phyloP scores from a whole-genome alignment of 2,329 filamentous ascomycete genomes.

The Neonectria faginata region DNA sequence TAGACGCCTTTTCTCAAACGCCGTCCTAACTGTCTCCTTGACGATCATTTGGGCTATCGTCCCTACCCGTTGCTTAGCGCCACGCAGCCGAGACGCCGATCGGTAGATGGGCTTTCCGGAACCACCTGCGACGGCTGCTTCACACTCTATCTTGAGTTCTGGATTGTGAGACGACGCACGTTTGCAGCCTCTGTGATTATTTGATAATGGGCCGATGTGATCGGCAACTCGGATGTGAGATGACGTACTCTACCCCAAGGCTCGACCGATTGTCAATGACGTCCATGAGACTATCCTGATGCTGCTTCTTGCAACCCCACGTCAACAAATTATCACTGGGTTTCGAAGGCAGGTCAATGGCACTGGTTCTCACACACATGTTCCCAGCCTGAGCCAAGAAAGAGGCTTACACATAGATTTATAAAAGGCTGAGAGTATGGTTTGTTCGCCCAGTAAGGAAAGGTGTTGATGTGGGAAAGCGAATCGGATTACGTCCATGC shows the following conservation, averaged over 20 bases:
- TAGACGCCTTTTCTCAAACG: conserved; percentile 10
- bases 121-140: conserved; percentile 21
- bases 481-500: not conserved
- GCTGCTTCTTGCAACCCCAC: not conserved
- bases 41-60: conserved; percentile 19
- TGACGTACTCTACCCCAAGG: not conserved
- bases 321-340: not conserved
- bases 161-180: conserved; percentile 8
- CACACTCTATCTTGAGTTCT: not conserved
- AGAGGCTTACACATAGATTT: not conserved
- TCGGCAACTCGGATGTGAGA: conserved; percentile 1
- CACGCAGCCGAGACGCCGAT: conserved; percentile 20
- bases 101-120: conserved; percentile 14
- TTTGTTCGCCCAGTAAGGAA: not conserved
- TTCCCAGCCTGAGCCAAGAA: not conserved
- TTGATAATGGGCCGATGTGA: not conserved
- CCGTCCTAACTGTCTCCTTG: not conserved
- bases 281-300: not conserved
- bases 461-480: not conserved
- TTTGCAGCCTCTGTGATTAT: not conserved
- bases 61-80: conserved; percentile 24
- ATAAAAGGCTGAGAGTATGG: not conserved
- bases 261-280: not conserved
- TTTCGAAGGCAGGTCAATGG: not conserved
- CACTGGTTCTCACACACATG: not conserved